Evolutionary conservation across 305 asterid species (phyloP).

Genomic region (Stenogyne calaminthoides): DNA sequence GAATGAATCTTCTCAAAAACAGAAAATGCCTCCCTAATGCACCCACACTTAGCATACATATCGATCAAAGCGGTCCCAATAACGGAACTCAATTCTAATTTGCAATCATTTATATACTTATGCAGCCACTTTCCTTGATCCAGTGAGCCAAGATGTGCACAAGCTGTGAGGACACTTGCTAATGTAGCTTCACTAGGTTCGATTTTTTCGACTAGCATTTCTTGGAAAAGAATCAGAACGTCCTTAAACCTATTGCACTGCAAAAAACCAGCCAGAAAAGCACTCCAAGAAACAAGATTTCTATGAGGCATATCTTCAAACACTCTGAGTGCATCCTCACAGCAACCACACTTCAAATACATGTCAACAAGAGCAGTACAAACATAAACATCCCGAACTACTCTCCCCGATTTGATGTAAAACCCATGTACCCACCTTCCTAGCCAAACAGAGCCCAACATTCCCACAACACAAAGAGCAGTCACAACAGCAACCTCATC

Average conservation of each 20-base stretch:
- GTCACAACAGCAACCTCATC: conserved; percentile 54
- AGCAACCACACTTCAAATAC: conserved; percentile 48
- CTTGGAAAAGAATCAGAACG: conserved; percentile 39
- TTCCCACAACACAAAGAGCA: conserved; percentile 47
- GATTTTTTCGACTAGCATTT: conserved; percentile 44
- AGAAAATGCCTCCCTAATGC: conserved; percentile 42
- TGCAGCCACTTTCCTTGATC: conserved; percentile 54
- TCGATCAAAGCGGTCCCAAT: conserved; percentile 60
- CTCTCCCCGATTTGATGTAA: conserved; percentile 48
- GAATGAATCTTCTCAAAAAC: conserved; percentile 36
- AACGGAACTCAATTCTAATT: conserved; percentile 32
- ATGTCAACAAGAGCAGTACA: conserved; percentile 53
- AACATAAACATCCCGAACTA: conserved; percentile 44
- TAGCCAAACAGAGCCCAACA: conserved; percentile 39
- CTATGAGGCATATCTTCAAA: conserved; percentile 48
- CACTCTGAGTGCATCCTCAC: conserved; percentile 45
- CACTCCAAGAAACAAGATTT: conserved; percentile 60
- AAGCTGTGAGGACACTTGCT: conserved; percentile 54
- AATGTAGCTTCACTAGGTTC: conserved; percentile 46
- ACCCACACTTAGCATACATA: conserved; percentile 66
- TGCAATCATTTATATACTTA: conserved; percentile 25
- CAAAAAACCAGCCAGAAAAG: conserved; percentile 50
- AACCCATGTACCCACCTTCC: conserved; percentile 59
- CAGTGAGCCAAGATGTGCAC: conserved; percentile 61
- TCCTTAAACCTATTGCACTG: conserved; percentile 40